Evolutionary conservation across 2,329 filamentous ascomycete genomes (phyloP), one percentile per base, ranked within the genome.

Genomic region (Rhytidhysteron rufulum): DNA sequence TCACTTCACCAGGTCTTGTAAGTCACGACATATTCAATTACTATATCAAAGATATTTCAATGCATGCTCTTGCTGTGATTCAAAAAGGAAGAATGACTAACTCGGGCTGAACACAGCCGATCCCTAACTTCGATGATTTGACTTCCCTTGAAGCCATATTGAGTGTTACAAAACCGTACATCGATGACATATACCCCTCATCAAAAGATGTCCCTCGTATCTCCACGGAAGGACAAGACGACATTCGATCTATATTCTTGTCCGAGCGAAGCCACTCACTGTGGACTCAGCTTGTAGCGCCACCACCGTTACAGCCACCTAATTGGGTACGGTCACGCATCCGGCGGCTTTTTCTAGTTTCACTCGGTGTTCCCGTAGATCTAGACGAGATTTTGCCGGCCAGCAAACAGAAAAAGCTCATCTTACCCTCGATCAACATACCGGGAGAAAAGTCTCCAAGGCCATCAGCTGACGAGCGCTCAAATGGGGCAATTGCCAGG

Each of bases 281-380:
- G 24, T 98, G 93, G 93, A 89, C 90, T 30, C 93, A 98, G 70
- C 81, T 98, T 4, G 88, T 96, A 21, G 91, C 91, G 2, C 91
- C 93, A 16, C 93, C 93, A 2, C 90, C 93, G 2, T 79, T 98
- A 27, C 89, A 95, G 57, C 93, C 93, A 5, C 91, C 93, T 1
- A 93, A 98, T 66, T 98, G 93, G 93, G 94, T 96, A 43, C 88
- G 93, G 49, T 95, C 89, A 38, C 87, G 90, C 37, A 98, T 95
- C 54, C 83, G 93, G 39, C 86, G 93, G 20, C 79, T 98, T 19
- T 98, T 98, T 63, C 81, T 98, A 31, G 90, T 98, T 39, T 96
- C 90, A 1, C 79, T 98, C 0, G 93, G 93, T 15, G 93, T 98
- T 0, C 93, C 93, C 2, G 88, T 98, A 32, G 93, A 98, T 57